Conservation (phyloP, 1,284 basidiomycete species). For the Agroathelia rolfsii region DNA sequence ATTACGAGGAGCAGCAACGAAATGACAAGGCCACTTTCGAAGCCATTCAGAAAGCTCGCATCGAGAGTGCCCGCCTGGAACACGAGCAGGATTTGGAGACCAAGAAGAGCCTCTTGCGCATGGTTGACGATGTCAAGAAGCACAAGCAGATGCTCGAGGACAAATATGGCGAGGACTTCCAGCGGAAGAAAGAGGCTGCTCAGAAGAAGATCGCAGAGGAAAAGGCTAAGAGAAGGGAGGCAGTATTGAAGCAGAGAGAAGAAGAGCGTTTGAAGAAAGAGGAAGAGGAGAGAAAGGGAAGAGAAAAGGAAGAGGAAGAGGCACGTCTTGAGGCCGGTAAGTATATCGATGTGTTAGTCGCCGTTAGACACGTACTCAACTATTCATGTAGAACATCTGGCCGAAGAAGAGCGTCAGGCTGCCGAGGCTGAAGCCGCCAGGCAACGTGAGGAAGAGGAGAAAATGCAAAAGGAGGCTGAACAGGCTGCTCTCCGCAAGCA, state of each 20-base stretch:
- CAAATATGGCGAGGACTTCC: conserved; percentile 66
- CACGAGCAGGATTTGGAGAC: conserved; percentile 69
- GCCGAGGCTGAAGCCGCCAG: conserved; percentile 46
- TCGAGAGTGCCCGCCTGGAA: conserved; percentile 50
- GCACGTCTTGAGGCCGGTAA: conserved; percentile 40
- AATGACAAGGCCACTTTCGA: conserved; percentile 70
- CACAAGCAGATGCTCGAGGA: conserved; percentile 52
- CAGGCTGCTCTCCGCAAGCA: conserved; percentile 42
- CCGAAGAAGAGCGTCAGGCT: conserved; percentile 39
- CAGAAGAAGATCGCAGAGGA: conserved; percentile 75
- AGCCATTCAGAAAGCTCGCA: conserved; percentile 47
- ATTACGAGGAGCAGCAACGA: conserved; percentile 84
- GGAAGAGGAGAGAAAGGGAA: conserved; percentile 37
- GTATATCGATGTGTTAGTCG: conserved; percentile 15
- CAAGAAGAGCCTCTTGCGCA: conserved; percentile 70
- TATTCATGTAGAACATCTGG: conserved; percentile 34
- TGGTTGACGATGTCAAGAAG: conserved; percentile 68
- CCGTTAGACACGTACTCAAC: conserved; percentile 3
- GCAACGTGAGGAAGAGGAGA: conserved; percentile 55
- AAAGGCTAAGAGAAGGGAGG: conserved; percentile 64
- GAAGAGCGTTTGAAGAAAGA: conserved; percentile 38
- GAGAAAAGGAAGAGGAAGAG: conserved; percentile 45
- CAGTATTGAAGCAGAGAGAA: conserved; percentile 47
- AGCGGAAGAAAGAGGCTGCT: conserved; percentile 52
- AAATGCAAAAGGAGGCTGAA: no score